A percentile compares a stretch with the other conserved stretches of the same genome.
Conservation (phyloP, 257 asterid species). For the Cynanchum wilfordii region DNA sequence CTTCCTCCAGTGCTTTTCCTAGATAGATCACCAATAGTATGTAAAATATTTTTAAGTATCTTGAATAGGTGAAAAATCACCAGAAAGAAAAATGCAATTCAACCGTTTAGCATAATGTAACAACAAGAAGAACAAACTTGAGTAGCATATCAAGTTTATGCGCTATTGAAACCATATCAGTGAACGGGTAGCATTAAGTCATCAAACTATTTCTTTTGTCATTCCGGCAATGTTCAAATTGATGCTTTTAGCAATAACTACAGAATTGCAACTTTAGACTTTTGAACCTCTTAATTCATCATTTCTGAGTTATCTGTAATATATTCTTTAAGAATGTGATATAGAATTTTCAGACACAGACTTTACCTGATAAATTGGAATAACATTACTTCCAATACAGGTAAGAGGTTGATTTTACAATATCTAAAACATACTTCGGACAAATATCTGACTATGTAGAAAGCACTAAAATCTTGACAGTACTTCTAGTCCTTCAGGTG, state of each 20-base stretch:
- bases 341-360: neutral
- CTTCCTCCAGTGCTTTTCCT: constrained; percentile 92
- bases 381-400: neutral
- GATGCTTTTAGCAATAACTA: neutral
- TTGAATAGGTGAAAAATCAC: neutral
- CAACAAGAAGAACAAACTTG: neutral
- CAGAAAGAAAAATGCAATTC: neutral
- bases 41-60: neutral
- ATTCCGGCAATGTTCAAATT: neutral
- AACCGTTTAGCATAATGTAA: neutral
- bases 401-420: neutral
- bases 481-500: neutral
- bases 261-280: neutral
- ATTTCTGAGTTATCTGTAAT: neutral
- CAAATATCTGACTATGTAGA: neutral
- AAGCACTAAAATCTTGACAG: neutral
- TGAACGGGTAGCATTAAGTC: neutral
- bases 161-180: neutral
- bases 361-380: neutral
- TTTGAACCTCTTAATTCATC: neutral
- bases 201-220: neutral
- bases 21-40: neutral
- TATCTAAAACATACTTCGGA: neutral
- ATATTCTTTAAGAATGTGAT: neutral
- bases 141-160: neutral